Evolutionary conservation across 2,329 filamentous ascomycete species (phyloP).

Genomic region (Neopestalotiopsis sp.): DNA sequence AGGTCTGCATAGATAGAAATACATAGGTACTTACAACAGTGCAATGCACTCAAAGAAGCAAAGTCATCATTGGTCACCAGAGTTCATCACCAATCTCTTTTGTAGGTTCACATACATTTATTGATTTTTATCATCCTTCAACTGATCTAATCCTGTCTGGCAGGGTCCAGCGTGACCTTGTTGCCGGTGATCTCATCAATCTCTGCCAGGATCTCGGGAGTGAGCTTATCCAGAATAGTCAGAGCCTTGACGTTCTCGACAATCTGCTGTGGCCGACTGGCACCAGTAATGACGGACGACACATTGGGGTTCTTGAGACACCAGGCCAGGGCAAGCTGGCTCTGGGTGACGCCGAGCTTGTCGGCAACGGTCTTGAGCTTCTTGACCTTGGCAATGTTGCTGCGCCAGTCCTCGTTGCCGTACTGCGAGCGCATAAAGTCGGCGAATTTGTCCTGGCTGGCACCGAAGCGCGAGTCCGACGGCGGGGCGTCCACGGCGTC

Average conservation of each 20-base stretch:
- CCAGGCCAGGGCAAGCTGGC: slow-evolving; percentile 65
- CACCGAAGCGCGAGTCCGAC: slow-evolving; percentile 32
- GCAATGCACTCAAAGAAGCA: too few species aligned
- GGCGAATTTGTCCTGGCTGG: slow-evolving; percentile 56
- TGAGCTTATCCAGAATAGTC: slow-evolving; percentile 59
- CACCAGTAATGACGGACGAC: slow-evolving; percentile 66
- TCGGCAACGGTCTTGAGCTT: slow-evolving; percentile 68
- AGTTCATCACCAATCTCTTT: too few species aligned
- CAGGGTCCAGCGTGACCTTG: slow-evolving; percentile 41
- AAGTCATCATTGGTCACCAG: too few species aligned
- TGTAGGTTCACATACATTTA: neutral
- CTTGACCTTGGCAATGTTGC: slow-evolving; percentile 63
- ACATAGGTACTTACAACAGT: too few species aligned
- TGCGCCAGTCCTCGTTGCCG: slow-evolving; percentile 58
- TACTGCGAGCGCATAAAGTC: slow-evolving; percentile 59
- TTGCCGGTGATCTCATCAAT: slow-evolving; percentile 66
- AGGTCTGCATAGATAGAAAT: too few species aligned
- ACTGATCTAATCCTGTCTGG: slow-evolving; percentile 17
- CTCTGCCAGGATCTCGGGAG: slow-evolving; percentile 62
- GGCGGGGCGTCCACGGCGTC: slow-evolving; percentile 64
- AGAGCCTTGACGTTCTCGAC: slow-evolving; percentile 64
- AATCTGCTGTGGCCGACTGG: slow-evolving; percentile 63
- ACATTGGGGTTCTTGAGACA: slow-evolving; percentile 67
- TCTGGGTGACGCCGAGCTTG: slow-evolving; percentile 63
- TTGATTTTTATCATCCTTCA: neutral